phyloP scores from a whole-genome alignment of 257 asterid species.

The Nicotiana paniculata region DNA sequence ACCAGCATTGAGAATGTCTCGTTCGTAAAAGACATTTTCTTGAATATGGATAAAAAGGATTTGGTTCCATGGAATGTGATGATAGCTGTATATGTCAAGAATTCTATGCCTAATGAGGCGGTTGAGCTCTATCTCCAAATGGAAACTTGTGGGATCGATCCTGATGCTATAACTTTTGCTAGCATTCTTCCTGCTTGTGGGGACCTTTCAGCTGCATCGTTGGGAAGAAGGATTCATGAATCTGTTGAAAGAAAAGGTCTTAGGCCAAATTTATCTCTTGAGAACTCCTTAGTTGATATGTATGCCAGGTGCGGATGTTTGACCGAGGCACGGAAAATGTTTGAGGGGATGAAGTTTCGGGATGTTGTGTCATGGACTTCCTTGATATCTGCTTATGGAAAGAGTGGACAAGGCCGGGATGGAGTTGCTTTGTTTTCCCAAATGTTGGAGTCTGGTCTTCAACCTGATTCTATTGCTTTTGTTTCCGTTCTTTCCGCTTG shows the following conservation, averaged over 20 bases:
- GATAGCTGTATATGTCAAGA: conserved; percentile 59
- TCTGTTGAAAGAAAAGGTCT: conserved; percentile 36
- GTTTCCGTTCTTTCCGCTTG: conserved; percentile 89
- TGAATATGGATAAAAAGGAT: conserved; percentile 38
- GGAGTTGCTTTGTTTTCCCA: conserved; percentile 54
- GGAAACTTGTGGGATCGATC: conserved; percentile 49
- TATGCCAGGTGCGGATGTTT: conserved; percentile 88
- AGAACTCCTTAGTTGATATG: conserved; percentile 86
- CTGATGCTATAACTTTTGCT: conserved; percentile 60
- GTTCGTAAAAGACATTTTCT: conserved; percentile 58
- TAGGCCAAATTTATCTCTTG: conserved; percentile 60
- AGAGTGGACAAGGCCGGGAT: conserved; percentile 67
- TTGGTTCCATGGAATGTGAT: conserved; percentile 87
- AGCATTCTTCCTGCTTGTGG: conserved; percentile 95
- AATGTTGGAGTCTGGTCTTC: conserved; percentile 47
- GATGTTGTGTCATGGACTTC: conserved; percentile 96
- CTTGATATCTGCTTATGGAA: conserved; percentile 75
- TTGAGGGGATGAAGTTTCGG: conserved; percentile 47
- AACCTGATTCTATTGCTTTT: conserved; percentile 80
- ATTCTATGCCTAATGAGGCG: conserved; percentile 69
- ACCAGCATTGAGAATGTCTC: conserved; percentile 52
- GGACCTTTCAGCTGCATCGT: conserved; percentile 58
- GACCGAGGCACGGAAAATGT: conserved; percentile 71
- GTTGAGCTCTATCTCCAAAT: conserved; percentile 50
- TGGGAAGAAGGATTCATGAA: conserved; percentile 61